Conservation (phyloP, 2,329 filamentous ascomycete genomes). For the Penicillium expansum region DNA sequence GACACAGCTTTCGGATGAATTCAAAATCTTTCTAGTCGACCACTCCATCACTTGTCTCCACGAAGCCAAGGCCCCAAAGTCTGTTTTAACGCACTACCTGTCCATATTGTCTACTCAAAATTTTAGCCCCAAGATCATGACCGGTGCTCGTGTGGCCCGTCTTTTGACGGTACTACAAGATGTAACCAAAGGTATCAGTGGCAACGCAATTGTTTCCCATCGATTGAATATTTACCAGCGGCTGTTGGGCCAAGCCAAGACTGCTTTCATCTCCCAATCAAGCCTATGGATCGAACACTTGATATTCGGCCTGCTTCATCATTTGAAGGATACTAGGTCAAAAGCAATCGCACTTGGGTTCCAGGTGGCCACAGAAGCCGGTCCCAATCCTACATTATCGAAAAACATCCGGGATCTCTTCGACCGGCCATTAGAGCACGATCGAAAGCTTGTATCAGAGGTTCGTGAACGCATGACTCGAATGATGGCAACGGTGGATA, state of each 20-base stretch:
- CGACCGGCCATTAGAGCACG: conserved; percentile 51
- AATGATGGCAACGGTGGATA: conserved; percentile 62
- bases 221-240: conserved; percentile 76
- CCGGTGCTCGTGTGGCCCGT: conserved; percentile 64
- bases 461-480: conserved; percentile 64
- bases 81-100: conserved; percentile 74
- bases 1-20: conserved; percentile 70
- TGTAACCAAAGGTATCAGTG: conserved; percentile 70
- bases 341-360: conserved; percentile 73
- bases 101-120: conserved; percentile 77
- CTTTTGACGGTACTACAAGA: conserved; percentile 69
- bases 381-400: conserved; percentile 65
- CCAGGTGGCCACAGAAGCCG: conserved; percentile 66
- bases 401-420: conserved; percentile 59
- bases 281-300: conserved; percentile 79
- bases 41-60: conserved; percentile 72
- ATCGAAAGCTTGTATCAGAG: conserved; percentile 65
- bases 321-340: conserved; percentile 69
- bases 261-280: conserved; percentile 66
- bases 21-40: conserved; percentile 76
- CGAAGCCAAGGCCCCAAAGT: conserved; percentile 68
- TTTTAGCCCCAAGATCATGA: conserved; percentile 74
- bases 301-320: conserved; percentile 77
- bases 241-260: conserved; percentile 68
- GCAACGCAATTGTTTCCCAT: conserved; percentile 76